Evolutionary conservation across 768 basidiomycete genomes (phyloP).

Genomic region (Floccularia luteovirens): DNA sequence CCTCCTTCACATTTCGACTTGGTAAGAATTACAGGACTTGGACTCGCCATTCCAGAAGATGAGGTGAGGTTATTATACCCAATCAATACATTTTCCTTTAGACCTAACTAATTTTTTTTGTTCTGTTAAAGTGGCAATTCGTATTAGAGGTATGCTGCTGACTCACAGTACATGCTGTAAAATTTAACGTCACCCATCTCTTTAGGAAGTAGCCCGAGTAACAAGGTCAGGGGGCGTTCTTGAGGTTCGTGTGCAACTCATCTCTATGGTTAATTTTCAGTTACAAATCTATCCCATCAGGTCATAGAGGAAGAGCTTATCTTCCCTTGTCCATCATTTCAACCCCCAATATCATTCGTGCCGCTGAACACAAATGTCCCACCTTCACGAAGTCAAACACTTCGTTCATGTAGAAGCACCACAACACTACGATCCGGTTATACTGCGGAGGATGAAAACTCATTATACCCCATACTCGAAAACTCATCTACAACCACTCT

Average conservation of each 20-base stretch:
- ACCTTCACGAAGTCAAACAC: no score
- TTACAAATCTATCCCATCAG: conserved; percentile 26
- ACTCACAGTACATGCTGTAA: not conserved
- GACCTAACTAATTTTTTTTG: conserved; percentile 5
- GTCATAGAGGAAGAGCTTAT: conserved; percentile 69
- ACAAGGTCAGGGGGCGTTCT: conserved; percentile 54
- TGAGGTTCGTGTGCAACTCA: conserved; percentile 37
- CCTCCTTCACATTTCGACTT: conserved; percentile 51
- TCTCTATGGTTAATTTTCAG: conserved; percentile 3
- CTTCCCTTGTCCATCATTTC: conserved; percentile 44
- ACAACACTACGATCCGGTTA: no score
- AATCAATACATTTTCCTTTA: no score
- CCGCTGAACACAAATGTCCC: no score
- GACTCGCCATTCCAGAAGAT: conserved; percentile 65
- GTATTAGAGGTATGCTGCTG: conserved; percentile 44
- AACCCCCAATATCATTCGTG: conserved; percentile 12
- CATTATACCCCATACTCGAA: no score
- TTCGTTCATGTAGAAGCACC: no score
- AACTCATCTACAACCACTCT: no score
- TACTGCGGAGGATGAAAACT: no score
- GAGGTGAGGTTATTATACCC: conserved; percentile 28
- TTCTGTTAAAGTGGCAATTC: conserved; percentile 45
- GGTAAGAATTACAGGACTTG: conserved; percentile 56
- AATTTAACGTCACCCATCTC: not conserved
- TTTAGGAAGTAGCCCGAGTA: conserved; percentile 61